Base-by-base conservation (phyloP, 2,329 filamentous ascomycete genomes). In the Pyricularia pennisetigena region DNA sequence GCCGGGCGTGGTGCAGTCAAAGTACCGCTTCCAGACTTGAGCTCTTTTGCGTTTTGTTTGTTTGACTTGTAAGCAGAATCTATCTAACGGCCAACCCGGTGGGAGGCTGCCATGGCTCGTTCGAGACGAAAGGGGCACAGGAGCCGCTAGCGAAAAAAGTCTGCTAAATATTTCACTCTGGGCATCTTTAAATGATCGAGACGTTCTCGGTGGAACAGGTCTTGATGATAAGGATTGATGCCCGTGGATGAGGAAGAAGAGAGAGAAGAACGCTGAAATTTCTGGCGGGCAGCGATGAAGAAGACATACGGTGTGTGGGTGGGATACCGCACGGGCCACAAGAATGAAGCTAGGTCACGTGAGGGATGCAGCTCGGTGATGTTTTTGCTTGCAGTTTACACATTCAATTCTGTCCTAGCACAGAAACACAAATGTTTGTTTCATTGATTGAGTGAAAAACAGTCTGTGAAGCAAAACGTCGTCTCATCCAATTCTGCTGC, bases 61-160 rank as follows among this genome's bases (percentile, higher is more conserved):
- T 23, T n/a, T 32, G 62, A 76, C 41, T 85, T 97, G 92, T 97
- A 79, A 85, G 90, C 92, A 93, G 88, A 88, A 87, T 87, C 93
- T 97, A 97, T 97, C 93, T 97, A 97, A 94, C 93, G 85, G 90
- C 88, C 49, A 89, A 87, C 85, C 91, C 90, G 91, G 92, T 87
- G 79, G 80, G 76, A 77, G 68, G 9, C 28, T 62, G 54, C 54
- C 65, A 64, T 30, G 30, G 62, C 57, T 64, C 26, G 20, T 35
- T 35, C 64, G 64, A 26, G 32, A 65, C 30, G 20, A 24, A 73
- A 72, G 81, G 72, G 69, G 70, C 73, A 86, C 91, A 93, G 92
- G 91, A 90, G 90, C 91, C 88, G 93, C 91, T 97, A 97, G 94
- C 94, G 94, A 93, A 97, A 93, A 93, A 92, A 91, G 90, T 90